Evolutionary conservation across 352 stramenopile genomes (phyloP).

Genomic region (Pilasporangium apinafurcum): DNA sequence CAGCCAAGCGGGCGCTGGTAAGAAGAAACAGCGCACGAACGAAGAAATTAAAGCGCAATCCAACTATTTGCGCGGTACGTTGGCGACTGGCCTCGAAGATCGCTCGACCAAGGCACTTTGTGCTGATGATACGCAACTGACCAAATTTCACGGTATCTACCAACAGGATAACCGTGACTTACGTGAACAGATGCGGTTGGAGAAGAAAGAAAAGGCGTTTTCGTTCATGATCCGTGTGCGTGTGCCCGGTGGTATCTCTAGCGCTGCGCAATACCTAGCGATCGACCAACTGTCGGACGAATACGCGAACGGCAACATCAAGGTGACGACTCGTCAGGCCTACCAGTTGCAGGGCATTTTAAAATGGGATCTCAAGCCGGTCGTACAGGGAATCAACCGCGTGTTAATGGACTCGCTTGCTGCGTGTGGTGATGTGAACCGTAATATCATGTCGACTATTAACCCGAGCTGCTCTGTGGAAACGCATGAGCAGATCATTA

Average conservation of each 20-base stretch:
- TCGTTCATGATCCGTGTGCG: constrained; percentile 97
- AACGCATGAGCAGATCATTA: constrained; percentile 80
- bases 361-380: constrained; percentile 96
- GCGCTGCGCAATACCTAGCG: constrained; percentile 91
- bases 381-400: constrained; percentile 91
- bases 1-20: constrained; percentile 18
- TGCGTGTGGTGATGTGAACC: constrained; percentile 95
- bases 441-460: constrained; percentile 95
- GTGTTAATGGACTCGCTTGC: constrained; percentile 93
- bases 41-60: constrained; percentile 81
- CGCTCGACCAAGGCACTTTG: constrained; percentile 62
- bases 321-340: constrained; percentile 94
- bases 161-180: constrained; percentile 95
- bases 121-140: constrained; percentile 71
- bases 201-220: constrained; percentile 90
- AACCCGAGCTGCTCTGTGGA: constrained; percentile 86
- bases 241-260: constrained; percentile 92
- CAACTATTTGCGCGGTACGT: constrained; percentile 71
- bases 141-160: constrained; percentile 98
- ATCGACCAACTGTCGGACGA: constrained; percentile 91
- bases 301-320: constrained; percentile 94
- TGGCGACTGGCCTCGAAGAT: constrained; percentile 63
- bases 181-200: constrained; percentile 63
- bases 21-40: constrained; percentile 75
- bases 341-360: constrained; percentile 96